Evolutionary conservation across 495 filamentous ascomycete species (phyloP).

Genomic region (Aspergillus sparsus): DNA sequence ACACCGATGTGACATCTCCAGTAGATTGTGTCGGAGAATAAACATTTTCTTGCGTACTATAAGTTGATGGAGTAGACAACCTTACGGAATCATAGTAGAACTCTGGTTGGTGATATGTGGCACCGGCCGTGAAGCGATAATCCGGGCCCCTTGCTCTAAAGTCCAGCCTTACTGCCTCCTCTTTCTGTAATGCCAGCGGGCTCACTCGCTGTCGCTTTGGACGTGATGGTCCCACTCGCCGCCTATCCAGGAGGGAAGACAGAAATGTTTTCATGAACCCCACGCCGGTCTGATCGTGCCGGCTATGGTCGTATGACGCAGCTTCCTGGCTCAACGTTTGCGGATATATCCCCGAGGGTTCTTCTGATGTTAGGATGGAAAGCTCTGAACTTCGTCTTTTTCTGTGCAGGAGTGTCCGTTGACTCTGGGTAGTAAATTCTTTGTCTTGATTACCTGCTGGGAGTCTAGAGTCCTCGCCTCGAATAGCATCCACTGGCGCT

Average conservation of each 20-base stretch:
- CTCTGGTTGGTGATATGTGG: neutral
- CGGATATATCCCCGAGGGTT: neutral
- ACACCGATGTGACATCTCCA: neutral
- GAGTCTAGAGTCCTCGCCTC: neutral
- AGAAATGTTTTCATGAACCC: neutral
- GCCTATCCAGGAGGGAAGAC: neutral
- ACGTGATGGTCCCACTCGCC: neutral
- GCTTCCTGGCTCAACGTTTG: neutral
- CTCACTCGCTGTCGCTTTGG: slow-evolving; percentile 1
- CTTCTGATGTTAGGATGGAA: neutral
- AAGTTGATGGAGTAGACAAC: too few species aligned
- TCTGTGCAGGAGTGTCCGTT: neutral
- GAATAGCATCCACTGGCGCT: neutral
- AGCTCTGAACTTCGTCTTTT: neutral
- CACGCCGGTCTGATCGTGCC: neutral
- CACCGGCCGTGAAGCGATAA: neutral
- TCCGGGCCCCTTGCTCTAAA: neutral
- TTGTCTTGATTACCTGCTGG: neutral
- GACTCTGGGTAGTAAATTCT: neutral
- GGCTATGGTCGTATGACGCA: neutral
- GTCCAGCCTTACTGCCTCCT: neutral
- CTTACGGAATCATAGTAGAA: too few species aligned
- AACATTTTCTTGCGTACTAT: too few species aligned
- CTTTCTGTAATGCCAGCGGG: neutral
- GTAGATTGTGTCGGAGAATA: neutral